A percentile compares a stretch with the other conserved stretches of the same genome.
These are phyloP conservation scores for Linderniella brevidens DNA, from an alignment of 257 asterid species.

Conservation along the genomic window DNA sequence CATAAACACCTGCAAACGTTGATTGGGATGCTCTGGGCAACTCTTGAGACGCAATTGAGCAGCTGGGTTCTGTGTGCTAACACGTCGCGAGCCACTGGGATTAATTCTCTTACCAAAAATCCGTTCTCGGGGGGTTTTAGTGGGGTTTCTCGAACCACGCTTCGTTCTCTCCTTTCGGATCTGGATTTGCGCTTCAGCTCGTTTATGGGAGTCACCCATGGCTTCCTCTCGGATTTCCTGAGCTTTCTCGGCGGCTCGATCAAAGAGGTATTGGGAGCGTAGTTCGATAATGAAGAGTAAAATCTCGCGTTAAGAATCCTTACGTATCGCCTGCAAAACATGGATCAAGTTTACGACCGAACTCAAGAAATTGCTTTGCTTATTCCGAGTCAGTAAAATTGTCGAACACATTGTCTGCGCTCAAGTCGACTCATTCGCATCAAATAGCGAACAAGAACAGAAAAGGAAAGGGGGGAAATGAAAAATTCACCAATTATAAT, in stretches of 20 bases:
- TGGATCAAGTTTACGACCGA: too few species aligned
- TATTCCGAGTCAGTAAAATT: too few species aligned
- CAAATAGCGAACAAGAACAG: too few species aligned
- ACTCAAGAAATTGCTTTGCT: too few species aligned
- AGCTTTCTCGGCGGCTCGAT: conserved; percentile 26
- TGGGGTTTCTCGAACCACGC: conserved; percentile 23
- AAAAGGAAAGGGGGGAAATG: too few species aligned
- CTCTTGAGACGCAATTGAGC: conserved; percentile 28
- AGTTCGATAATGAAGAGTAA: too few species aligned
- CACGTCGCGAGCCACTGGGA: conserved; percentile 61
- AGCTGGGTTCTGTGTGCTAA: conserved; percentile 29
- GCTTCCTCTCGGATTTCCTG: conserved; percentile 35
- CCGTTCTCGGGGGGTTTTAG: conserved; percentile 59
- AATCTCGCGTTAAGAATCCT: too few species aligned
- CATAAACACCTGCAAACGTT: conserved; percentile 34
- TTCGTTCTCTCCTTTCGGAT: conserved; percentile 26
- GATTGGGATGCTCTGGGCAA: conserved; percentile 22
- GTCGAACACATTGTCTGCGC: too few species aligned
- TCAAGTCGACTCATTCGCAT: too few species aligned
- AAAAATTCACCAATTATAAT: too few species aligned
- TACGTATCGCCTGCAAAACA: too few species aligned
- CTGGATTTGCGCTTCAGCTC: conserved; percentile 42
- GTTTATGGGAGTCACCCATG: conserved; percentile 45
- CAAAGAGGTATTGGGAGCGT: background rate
- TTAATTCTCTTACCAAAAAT: conserved; percentile 32